These are phyloP conservation scores for Candida vaughaniae DNA, from an alignment of 805 yeast species.

Conservation along the genomic window DNA sequence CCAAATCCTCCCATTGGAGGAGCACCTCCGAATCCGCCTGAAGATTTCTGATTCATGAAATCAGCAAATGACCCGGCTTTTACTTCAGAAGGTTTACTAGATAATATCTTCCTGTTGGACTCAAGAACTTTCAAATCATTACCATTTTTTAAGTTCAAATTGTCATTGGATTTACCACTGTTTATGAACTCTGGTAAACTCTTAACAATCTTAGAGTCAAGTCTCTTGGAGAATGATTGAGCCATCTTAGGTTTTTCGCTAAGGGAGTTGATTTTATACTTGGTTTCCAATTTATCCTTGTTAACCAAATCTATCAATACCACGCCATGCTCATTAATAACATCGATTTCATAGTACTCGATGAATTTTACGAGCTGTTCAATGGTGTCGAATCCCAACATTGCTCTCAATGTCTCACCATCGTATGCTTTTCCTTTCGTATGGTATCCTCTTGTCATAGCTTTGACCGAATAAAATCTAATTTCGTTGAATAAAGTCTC, in stretches of 20 bases:
- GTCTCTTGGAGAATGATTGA: conserved; percentile 32
- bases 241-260: conserved; percentile 39
- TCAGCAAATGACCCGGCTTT: conserved; percentile 16
- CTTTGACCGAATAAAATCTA: conserved; percentile 67
- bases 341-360: conserved; percentile 58
- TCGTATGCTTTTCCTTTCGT: conserved; percentile 67
- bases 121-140: not conserved
- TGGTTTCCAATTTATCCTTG: conserved; percentile 39
- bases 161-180: conserved; percentile 29
- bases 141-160: conserved; percentile 20
- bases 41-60: conserved; percentile 10
- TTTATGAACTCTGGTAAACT: conserved; percentile 29
- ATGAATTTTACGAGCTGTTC: conserved; percentile 58
- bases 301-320: conserved; percentile 38
- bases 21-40: no score
- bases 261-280: conserved; percentile 37
- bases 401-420: conserved; percentile 41
- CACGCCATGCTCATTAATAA: conserved; percentile 27
- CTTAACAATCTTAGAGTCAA: conserved; percentile 26
- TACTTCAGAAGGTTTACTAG: conserved; percentile 5
- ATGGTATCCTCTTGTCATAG: conserved; percentile 67
- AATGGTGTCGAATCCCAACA: conserved; percentile 67
- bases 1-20: no score
- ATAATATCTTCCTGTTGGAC: conserved; percentile 1
- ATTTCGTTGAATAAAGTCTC: conserved; percentile 82